Percentiles rank a stretch among this genome's conserved stretches.
phyloP scores from a whole-genome alignment of 441 rosid genomes.

The Monsonia emarginata region DNA sequence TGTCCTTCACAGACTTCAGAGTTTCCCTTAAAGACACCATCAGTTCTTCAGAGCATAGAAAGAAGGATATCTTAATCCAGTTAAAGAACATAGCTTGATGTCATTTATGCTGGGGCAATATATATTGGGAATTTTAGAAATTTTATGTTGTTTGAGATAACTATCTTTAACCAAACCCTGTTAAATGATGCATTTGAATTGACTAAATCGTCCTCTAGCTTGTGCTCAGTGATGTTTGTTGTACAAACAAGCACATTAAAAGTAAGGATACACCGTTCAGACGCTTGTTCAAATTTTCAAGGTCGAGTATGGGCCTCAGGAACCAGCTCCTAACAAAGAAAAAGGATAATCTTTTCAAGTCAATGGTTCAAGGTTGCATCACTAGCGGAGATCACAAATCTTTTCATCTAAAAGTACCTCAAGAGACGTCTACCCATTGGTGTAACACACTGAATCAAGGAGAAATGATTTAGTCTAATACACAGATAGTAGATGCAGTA shows the following conservation, averaged over 20 bases:
- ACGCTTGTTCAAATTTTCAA: constrained; percentile 61
- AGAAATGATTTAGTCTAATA: constrained; percentile 27
- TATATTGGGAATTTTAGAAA: background rate
- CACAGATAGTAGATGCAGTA: constrained; percentile 19
- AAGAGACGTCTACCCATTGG: constrained; percentile 82
- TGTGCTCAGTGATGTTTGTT: too few species aligned
- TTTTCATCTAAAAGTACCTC: constrained; percentile 40
- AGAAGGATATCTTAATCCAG: constrained; percentile 66
- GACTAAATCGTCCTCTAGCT: too few species aligned
- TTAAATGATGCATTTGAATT: too few species aligned
- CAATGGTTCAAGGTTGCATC: constrained; percentile 10
- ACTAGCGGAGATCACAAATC: constrained; percentile 17
- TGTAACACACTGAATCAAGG: constrained; percentile 64
- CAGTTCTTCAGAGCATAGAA: constrained; percentile 65
- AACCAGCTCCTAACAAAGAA: constrained; percentile 72
- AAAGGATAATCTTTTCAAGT: constrained; percentile 14
- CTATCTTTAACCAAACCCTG: too few species aligned
- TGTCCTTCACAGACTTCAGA: constrained; percentile 80
- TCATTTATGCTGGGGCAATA: constrained; percentile 10
- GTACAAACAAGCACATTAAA: constrained; percentile 10
- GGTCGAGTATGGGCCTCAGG: constrained; percentile 83
- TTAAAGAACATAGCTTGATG: constrained; percentile 31
- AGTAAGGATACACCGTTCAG: constrained; percentile 80
- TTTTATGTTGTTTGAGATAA: background rate
- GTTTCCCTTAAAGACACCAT: constrained; percentile 71